Evolutionary conservation across 768 basidiomycete genomes (phyloP), one percentile per base, ranked within the genome.

Genomic region (Pleurotus eryngii): DNA sequence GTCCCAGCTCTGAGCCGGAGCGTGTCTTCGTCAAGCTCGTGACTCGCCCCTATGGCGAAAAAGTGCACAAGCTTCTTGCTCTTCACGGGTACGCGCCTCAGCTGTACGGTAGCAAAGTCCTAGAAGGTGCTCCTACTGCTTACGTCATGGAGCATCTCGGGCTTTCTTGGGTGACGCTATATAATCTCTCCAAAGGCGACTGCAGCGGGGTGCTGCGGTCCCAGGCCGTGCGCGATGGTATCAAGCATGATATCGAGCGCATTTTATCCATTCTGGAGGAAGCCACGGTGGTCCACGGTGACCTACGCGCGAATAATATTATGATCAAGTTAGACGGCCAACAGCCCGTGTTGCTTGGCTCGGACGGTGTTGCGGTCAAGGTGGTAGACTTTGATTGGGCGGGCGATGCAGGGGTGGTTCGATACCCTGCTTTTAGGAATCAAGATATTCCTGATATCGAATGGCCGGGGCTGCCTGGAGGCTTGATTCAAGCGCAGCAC

Each of bases 11-110:
- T 15, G 18, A 39, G 17, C 37, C 15, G 15, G 50, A 39, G 14
- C 15, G 27, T n/a, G 50, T 75, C 6, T 65, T 75, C 0, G 67
- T 78, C 54, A 78, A 76, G 59, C 78, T 78, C 46, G 70, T 70
- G 42, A 12, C n/a, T 40, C 60, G 62, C 12, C 57, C 64, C 6
- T 78, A 77, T 55, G 66, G 71, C 26, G 58, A n/a, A 8, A 66
- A 64, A 7, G 72, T 63, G 0, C 77, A 78, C 56, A 27, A 56
- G 27, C 48, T 63, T 14, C 70, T 79, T 57, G 74, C 72, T 2
- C 27, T 48, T 0, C 14, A 59, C 4, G 57, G 61, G 6, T 55
- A 67, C 30, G 72, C 71, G 14, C 74, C 74, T 4, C 7, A 59
- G 49, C 64, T 77, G 27, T 56, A 64, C 6, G 50, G 50, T 18